These are phyloP conservation scores for Cytospora piceicola DNA, from an alignment of 2,329 filamentous ascomycete species.

Conservation along the genomic window DNA sequence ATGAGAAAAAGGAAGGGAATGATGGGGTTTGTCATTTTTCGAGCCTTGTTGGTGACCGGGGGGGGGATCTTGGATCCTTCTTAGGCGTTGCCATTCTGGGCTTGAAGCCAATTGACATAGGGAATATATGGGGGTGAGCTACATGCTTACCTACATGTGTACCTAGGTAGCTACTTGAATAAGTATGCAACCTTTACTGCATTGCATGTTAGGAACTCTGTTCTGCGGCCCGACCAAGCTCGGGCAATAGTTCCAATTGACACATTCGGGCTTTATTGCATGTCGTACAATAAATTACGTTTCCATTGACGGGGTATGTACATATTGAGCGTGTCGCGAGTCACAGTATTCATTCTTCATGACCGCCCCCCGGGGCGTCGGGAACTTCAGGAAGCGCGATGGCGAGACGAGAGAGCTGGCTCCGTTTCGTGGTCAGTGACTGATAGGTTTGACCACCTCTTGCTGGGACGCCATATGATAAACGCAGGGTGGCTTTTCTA, in stretches of 20 bases:
- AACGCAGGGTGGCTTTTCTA: conserved; percentile 22
- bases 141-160: no score
- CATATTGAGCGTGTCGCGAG: neutral
- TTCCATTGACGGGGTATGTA: neutral
- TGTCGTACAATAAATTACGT: neutral
- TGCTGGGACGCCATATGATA: neutral
- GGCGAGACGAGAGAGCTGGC: neutral
- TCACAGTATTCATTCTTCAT: neutral
- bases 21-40: neutral
- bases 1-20: conserved; percentile 1
- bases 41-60: conserved; percentile 4
- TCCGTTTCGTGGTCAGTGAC: conserved; percentile 14
- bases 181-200: no score
- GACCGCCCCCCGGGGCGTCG: neutral
- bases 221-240: neutral
- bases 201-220: neutral
- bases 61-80: neutral
- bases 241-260: neutral
- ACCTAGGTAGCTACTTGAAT: neutral
- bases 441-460: conserved; percentile 14
- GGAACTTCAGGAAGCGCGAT: conserved; percentile 7
- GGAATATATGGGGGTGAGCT: neutral
- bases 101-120: neutral
- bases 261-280: neutral
- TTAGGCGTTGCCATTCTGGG: neutral